Percentiles rank a stretch among this genome's conserved stretches.
Evolutionary conservation across 495 filamentous ascomycete species (phyloP).

Genomic region (Cryomyces minteri): DNA sequence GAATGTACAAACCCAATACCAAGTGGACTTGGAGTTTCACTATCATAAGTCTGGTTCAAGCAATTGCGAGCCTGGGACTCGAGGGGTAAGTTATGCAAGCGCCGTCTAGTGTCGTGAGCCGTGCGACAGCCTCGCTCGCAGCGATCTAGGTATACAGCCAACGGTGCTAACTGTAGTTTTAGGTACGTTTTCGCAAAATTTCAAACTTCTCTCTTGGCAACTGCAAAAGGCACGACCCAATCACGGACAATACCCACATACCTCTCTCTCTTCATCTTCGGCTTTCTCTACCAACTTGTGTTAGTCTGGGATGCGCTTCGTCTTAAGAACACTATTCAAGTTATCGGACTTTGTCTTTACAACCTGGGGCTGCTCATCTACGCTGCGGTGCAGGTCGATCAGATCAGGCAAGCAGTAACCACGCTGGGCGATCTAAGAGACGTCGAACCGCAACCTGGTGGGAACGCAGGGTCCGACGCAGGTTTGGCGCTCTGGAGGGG

Average conservation of each 20-base stretch:
- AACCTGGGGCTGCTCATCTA: slow-evolving; percentile 85
- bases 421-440: slow-evolving; percentile 19
- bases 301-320: slow-evolving; percentile 85
- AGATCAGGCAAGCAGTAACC: slow-evolving; percentile 55
- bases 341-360: slow-evolving; percentile 86
- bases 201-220: slow-evolving; percentile 31
- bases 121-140: slow-evolving; percentile 12
- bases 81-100: slow-evolving; percentile 50
- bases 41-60: slow-evolving; percentile 53
- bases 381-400: slow-evolving; percentile 76
- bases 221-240: slow-evolving; percentile 15
- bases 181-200: slow-evolving; percentile 61
- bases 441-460: slow-evolving; percentile 12
- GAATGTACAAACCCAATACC: slow-evolving; percentile 55
- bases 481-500: slow-evolving; percentile 38
- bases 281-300: slow-evolving; percentile 77
- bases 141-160: background rate
- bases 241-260: slow-evolving; percentile 71
- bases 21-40: slow-evolving; percentile 83
- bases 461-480: background rate
- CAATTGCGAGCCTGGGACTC: slow-evolving; percentile 56
- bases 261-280: slow-evolving; percentile 91
- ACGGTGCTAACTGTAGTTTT: slow-evolving; percentile 18
- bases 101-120: too few relatives aligned
- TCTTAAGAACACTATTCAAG: slow-evolving; percentile 94